Percentiles rank a stretch among this genome's conserved stretches.
phyloP scores from a whole-genome alignment of 345 rosid species.

The Corchorus olitorius region DNA sequence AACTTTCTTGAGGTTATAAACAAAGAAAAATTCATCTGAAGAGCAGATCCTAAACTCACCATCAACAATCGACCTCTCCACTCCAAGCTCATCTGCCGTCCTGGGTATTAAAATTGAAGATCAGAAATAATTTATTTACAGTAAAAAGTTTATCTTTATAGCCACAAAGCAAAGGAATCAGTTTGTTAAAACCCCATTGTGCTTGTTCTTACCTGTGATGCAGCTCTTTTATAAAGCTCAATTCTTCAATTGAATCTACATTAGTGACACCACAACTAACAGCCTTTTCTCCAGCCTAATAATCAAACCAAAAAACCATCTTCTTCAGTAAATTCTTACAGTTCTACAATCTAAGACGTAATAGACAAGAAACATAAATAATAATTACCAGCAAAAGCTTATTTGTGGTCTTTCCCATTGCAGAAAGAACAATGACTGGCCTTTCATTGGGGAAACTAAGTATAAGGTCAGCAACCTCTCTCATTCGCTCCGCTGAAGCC shows the following conservation, averaged over 20 bases:
- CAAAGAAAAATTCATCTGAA: background rate
- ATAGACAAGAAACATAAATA: background rate
- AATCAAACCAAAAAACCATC: slow-evolving; percentile 5
- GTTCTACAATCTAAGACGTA: background rate
- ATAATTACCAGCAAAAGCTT: slow-evolving; percentile 71
- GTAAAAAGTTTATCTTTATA: background rate
- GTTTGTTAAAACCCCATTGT: background rate
- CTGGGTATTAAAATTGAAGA: slow-evolving; percentile 42
- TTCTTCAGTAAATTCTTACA: background rate
- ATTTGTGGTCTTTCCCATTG: slow-evolving; percentile 97
- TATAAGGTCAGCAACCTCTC: slow-evolving; percentile 83
- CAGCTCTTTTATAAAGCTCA: slow-evolving; percentile 69
- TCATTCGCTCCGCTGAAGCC: slow-evolving; percentile 83
- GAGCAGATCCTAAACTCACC: slow-evolving; percentile 46
- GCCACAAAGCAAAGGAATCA: background rate
- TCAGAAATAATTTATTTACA: slow-evolving; percentile 14
- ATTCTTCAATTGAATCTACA: slow-evolving; percentile 68
- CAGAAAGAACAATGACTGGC: slow-evolving; percentile 91
- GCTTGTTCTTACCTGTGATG: slow-evolving; percentile 57
- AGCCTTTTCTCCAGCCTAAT: slow-evolving; percentile 95
- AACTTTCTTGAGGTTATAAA: background rate
- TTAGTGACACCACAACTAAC: slow-evolving; percentile 83
- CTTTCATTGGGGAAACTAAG: slow-evolving; percentile 73
- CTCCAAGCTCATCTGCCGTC: slow-evolving; percentile 74
- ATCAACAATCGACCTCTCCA: slow-evolving; percentile 52